phyloP scores from a whole-genome alignment of 2,329 filamentous ascomycete species.

The Aureobasidium sp. region DNA sequence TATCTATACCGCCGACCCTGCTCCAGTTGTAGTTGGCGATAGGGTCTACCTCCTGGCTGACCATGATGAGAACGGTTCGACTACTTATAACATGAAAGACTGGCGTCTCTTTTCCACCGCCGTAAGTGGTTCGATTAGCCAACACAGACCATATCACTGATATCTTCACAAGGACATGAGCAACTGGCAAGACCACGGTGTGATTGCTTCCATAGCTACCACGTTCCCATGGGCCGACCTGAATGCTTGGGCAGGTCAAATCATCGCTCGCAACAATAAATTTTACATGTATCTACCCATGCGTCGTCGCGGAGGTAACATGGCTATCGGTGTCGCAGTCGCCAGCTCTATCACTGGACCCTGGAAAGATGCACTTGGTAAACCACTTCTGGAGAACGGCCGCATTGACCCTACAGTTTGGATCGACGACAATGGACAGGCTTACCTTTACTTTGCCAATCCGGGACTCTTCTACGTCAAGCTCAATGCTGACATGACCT shows the following conservation, averaged over 20 bases:
- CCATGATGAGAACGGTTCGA: constrained; percentile 9
- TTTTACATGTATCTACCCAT: constrained; percentile 12
- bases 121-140: not conserved
- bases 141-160: not conserved
- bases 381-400: constrained; percentile 8
- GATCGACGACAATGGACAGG: constrained; percentile 9
- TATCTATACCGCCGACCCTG: constrained; percentile 10
- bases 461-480: constrained; percentile 7
- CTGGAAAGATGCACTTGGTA: constrained; percentile 12
- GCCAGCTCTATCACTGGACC: constrained; percentile 5
- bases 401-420: constrained; percentile 10
- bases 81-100: constrained; percentile 12
- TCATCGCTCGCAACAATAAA: constrained; percentile 8
- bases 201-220: not conserved
- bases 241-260: constrained; percentile 9
- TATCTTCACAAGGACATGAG: not conserved
- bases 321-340: constrained; percentile 11
- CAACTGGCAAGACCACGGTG: not conserved
- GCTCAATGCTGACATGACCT: constrained; percentile 10
- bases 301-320: not conserved
- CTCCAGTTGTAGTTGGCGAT: constrained; percentile 8
- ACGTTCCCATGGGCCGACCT: not conserved
- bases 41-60: constrained; percentile 9
- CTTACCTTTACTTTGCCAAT: constrained; percentile 10
- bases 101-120: constrained; percentile 9